Conservation (phyloP, 1,284 basidiomycete genomes). For the Sutorius eximius region DNA sequence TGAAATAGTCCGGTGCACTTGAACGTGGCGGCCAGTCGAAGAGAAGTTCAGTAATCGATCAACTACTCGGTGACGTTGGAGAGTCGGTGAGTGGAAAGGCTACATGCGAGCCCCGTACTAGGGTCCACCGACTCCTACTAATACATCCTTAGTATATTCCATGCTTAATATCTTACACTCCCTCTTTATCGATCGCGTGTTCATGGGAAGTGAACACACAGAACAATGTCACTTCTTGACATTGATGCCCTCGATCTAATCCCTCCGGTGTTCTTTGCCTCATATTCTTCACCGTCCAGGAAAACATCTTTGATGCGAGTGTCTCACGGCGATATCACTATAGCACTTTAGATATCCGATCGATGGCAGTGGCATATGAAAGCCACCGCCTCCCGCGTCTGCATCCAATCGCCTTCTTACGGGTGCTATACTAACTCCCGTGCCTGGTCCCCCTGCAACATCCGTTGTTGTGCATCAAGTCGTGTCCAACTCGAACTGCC, state of each 20-base stretch:
- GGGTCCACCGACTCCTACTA: too few relatives aligned
- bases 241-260: slow-evolving; percentile 5
- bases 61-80: too few relatives aligned
- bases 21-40: too few relatives aligned
- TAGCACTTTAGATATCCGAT: not conserved
- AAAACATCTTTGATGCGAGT: not conserved
- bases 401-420: not conserved
- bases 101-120: too few relatives aligned
- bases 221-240: too few relatives aligned
- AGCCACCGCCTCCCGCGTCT: not conserved
- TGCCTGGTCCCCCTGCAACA: not conserved
- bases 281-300: not conserved
- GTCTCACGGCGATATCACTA: not conserved
- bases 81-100: too few relatives aligned
- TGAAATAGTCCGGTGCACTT: too few relatives aligned
- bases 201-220: too few relatives aligned
- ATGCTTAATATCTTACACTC: too few relatives aligned
- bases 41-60: too few relatives aligned
- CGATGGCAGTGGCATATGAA: not conserved
- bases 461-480: not conserved
- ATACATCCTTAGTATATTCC: too few relatives aligned
- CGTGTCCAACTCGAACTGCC: not conserved
- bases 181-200: too few relatives aligned
- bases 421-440: not conserved
- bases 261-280: not conserved